Evolutionary conservation across 192 early-diverging fungal species (phyloP).

Genomic region (Entrophospora sp.): DNA sequence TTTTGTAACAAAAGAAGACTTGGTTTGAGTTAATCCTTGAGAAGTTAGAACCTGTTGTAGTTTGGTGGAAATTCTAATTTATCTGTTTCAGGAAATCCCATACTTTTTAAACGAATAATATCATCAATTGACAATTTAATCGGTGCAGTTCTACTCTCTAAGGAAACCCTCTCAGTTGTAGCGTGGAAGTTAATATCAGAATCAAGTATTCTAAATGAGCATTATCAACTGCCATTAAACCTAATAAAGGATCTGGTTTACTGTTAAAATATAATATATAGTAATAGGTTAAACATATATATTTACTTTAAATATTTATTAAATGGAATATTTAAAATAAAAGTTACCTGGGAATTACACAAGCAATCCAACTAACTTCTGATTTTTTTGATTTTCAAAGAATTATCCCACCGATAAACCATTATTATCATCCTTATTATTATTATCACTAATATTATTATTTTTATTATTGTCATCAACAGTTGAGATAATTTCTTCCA

Average conservation of each 20-base stretch:
- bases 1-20: too few species aligned
- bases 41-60: too few species aligned
- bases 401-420: not conserved
- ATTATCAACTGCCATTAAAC: not conserved
- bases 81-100: too few species aligned
- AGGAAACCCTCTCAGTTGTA: not conserved
- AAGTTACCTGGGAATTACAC: conserved; percentile 1
- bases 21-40: too few species aligned
- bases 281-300: not conserved
- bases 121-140: too few species aligned
- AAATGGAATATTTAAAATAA: not conserved
- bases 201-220: not conserved
- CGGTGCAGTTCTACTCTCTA: not conserved
- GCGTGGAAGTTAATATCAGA: not conserved
- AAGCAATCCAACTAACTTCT: conserved; percentile 8
- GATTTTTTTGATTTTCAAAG: not conserved
- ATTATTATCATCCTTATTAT: too few species aligned
- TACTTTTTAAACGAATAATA: too few species aligned
- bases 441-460: too few species aligned
- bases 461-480: not conserved
- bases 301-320: not conserved
- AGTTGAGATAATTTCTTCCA: conserved; percentile 17
- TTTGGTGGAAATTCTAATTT: too few species aligned
- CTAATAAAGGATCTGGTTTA: conserved; percentile 14
- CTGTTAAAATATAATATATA: not conserved